phyloP scores from a whole-genome alignment of 352 stramenopile species.

The Thalassiosira hispida region DNA sequence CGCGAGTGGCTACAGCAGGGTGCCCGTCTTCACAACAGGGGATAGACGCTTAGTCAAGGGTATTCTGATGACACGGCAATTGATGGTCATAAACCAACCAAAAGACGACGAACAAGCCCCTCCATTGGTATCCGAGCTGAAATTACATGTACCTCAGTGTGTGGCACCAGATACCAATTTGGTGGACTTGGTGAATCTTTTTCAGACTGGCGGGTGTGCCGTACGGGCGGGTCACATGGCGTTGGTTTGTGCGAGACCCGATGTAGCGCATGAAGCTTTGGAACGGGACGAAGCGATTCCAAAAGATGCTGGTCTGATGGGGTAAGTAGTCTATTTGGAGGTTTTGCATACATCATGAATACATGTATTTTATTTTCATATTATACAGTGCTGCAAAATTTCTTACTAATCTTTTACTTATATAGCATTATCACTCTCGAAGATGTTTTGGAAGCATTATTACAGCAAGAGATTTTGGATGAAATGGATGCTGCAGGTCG shows the following conservation, averaged over 20 bases:
- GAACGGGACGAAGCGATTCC: conserved; percentile 62
- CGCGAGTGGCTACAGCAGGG: conserved; percentile 87
- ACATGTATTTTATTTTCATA: too few species aligned
- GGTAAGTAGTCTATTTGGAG: too few species aligned
- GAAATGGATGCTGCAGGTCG: too few species aligned
- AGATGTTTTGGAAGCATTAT: conserved; percentile 88
- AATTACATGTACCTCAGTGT: conserved; percentile 87
- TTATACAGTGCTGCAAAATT: too few species aligned
- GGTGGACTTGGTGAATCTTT: conserved; percentile 90
- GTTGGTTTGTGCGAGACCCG: conserved; percentile 63
- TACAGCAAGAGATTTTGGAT: conserved; percentile 69
- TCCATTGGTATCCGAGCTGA: conserved; percentile 62
- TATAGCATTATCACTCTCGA: conserved; percentile 91
- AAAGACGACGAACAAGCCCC: too few species aligned
- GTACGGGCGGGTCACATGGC: conserved; percentile 67
- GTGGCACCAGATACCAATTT: conserved; percentile 87
- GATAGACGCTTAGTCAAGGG: conserved; percentile 56
- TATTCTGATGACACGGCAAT: conserved; percentile 88
- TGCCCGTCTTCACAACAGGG: conserved; percentile 86
- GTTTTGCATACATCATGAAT: too few species aligned
- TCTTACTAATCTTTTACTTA: too few species aligned
- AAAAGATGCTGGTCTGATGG: conserved; percentile 82
- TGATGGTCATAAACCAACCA: conserved; percentile 89
- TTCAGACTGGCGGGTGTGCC: conserved; percentile 89
- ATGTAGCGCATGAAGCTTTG: conserved; percentile 77